Conservation (phyloP, 495 filamentous ascomycete genomes). For the Entonaema liquescens region DNA sequence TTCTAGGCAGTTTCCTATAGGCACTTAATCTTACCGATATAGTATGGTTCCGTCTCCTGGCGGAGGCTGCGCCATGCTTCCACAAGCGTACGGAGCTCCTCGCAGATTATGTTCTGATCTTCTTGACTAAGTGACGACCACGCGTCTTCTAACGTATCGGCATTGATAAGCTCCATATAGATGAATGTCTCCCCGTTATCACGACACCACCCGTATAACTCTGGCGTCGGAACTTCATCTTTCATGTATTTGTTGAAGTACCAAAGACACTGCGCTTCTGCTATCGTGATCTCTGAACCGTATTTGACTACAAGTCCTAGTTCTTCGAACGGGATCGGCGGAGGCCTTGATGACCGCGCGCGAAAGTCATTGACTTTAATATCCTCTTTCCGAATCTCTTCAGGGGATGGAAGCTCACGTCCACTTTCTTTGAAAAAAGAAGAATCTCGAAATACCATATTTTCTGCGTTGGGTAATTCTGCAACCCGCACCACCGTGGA, state of each 20-base stretch:
- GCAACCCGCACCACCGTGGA: neutral
- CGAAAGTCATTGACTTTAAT: conserved; percentile 9
- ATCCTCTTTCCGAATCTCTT: neutral
- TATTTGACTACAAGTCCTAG: conserved; percentile 57
- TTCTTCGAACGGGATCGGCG: conserved; percentile 41
- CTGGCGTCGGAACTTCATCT: conserved; percentile 53
- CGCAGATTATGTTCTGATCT: neutral
- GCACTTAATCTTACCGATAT: neutral
- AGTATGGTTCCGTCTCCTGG: neutral
- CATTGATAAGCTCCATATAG: conserved; percentile 58
- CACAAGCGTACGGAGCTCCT: neutral
- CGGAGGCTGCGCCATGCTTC: neutral
- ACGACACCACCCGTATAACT: conserved; percentile 58
- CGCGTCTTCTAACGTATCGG: conserved; percentile 22
- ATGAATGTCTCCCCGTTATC: conserved; percentile 55
- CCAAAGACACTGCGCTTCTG: conserved; percentile 57
- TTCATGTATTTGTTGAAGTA: conserved; percentile 49
- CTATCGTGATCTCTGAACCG: conserved; percentile 46
- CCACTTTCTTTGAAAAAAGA: neutral
- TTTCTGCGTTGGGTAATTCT: neutral
- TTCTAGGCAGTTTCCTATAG: conserved; percentile 16
- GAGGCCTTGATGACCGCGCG: conserved; percentile 11
- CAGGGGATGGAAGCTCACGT: neutral
- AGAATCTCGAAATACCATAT: neutral
- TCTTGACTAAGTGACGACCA: neutral